Evolutionary conservation across 495 filamentous ascomycete species (phyloP), one percentile per base, ranked within the genome.

Genomic region (Chaetomium tenue): DNA sequence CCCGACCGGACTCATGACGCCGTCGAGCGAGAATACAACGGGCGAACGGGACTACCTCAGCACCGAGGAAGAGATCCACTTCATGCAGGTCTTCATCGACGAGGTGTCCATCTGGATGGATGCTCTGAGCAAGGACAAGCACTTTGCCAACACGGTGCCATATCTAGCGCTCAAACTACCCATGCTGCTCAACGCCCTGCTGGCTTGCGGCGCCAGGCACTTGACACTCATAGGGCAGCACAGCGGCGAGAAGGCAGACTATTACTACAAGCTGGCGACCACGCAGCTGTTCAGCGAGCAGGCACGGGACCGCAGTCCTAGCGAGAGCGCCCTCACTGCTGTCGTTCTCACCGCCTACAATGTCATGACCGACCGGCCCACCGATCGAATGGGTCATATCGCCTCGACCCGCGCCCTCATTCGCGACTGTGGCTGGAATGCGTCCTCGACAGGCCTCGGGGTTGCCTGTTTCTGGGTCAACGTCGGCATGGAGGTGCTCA

Each of bases 41-140:
- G 74, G 71, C 52, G 76, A 79, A 23, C 77, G 81, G 33, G 75
- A 82, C 22, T 89, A 83, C 66, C 78, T 97, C 28, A 84, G 83
- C 63, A 84, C 84, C 16, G 85, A 87, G 3, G 89, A 96, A 52
- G 90, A 96, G 72, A 82, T 92, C 2, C 80, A 87, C 47, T 90
- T 91, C 69, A 90, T 98, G 86, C 91, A 95, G 72, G 86, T 90
- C 0, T 98, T 96, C 72, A 87, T 94, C 28, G 91, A 96, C 70
- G 90, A 97, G 67, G 89, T 98, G 18, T 92, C 90, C 4, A 75
- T 90, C 20, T 96, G 93, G 90, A 94, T 98, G 91, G 94, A 98
- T 74, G 90, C 86, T 54, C 85, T 97, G 79, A 90, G 97, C 78
- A 83, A 84, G 33, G 82, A 85, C 71, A 95, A 96, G 79, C 91